A percentile compares a stretch with the other conserved stretches of the same genome.
These are phyloP conservation scores for Colletotrichum sansevieriae DNA, from an alignment of 2,329 filamentous ascomycete genomes.

Conservation along the genomic window DNA sequence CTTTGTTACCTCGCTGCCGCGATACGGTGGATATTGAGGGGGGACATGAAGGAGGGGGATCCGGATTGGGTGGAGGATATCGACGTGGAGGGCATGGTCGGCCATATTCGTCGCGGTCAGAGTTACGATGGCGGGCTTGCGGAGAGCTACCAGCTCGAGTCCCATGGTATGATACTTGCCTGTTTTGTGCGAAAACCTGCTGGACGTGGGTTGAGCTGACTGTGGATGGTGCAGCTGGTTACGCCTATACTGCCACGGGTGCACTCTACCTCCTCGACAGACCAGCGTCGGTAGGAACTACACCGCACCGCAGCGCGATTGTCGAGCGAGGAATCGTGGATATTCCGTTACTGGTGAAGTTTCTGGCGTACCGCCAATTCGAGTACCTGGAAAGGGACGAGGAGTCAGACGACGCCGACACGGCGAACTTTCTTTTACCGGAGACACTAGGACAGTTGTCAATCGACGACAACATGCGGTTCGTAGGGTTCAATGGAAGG, in stretches of 20 bases:
- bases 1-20: slow-evolving; percentile 89
- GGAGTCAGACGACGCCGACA: slow-evolving; percentile 55
- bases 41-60: slow-evolving; percentile 63
- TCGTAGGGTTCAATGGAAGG: slow-evolving; percentile 88
- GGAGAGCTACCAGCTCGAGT: slow-evolving; percentile 79
- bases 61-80: slow-evolving; percentile 77
- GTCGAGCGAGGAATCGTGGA: slow-evolving; percentile 53
- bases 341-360: slow-evolving; percentile 56
- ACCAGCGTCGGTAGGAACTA: slow-evolving; percentile 57
- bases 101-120: slow-evolving; percentile 77
- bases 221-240: slow-evolving; percentile 74
- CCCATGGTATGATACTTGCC: slow-evolving; percentile 73
- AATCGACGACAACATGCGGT: slow-evolving; percentile 52
- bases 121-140: slow-evolving; percentile 89
- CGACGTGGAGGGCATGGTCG: slow-evolving; percentile 76
- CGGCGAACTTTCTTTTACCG: slow-evolving; percentile 48
- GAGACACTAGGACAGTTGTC: slow-evolving; percentile 52
- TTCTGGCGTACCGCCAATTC: slow-evolving; percentile 76
- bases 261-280: slow-evolving; percentile 82
- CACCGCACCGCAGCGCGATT: slow-evolving; percentile 48
- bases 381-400: slow-evolving; percentile 64
- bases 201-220: slow-evolving; percentile 15
- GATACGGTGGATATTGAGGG: slow-evolving; percentile 85
- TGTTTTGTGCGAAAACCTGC: neutral
- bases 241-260: slow-evolving; percentile 89